Evolutionary conservation across 139 green algal genomes (phyloP), one percentile per base, ranked within the genome.

Genomic region (Micractinium conductrix): DNA sequence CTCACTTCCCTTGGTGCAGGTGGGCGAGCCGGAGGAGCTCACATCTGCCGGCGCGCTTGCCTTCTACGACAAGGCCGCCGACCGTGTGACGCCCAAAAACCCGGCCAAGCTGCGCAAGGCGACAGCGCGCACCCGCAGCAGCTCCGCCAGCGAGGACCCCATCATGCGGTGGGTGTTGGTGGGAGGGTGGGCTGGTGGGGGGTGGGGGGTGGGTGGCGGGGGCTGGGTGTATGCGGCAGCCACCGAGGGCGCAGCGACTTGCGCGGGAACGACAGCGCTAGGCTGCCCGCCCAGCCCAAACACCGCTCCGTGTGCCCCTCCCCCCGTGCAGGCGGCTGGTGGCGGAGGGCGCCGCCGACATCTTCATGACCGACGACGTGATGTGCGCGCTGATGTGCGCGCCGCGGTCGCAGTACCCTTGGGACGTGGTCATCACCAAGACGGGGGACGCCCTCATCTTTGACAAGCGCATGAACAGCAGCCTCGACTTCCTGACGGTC

Each of bases 381-480:
- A 85, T 99, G 38, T 92, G 95, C 63, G 94, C 95, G 42, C 93
- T 99, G 42, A 99, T 99, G 97, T 98, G 94, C 87, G 94, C 95
- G 9, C 82, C 93, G 38, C 93, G 93, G 30, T 96, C 92, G 43
- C 92, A 97, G 44, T 99, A 99, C 93, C 93, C 91, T 62, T 99
- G 97, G 97, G 94, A 97, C 80, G 78, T 97, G 22, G 81, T 97
- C 17, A 86, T 97, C 37, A 92, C 92, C 12, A 87, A 89, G 58
- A 71, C 68, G 10, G 94, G 90, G 38, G 88, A 89, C 83, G 89
- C 92, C 78, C 88, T 98, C 17, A 94, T 93, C 84, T 94, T 99
- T 71, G 97, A 99, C 93, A 96, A 95, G 86, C 91, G 97, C 44
- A 86, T 93, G 26, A 87, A 88, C 79, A 91, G 80, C 42, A 92